Conservation (phyloP, 2,329 filamentous ascomycete genomes). For the Penicillium glabrum region DNA sequence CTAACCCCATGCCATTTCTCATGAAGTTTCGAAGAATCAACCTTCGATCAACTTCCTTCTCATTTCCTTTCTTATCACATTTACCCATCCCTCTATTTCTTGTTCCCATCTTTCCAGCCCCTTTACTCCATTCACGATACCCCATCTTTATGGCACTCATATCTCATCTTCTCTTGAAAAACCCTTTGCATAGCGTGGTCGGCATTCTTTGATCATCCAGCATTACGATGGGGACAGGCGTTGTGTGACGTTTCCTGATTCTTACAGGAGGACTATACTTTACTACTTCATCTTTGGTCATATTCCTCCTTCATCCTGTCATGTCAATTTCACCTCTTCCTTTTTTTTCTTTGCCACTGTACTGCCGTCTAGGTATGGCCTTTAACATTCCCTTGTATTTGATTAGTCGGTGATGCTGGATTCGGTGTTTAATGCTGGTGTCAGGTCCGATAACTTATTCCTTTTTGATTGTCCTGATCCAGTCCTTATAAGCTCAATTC, state of each 20-base stretch:
- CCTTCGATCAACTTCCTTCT: background rate
- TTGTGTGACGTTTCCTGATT: conserved; percentile 26
- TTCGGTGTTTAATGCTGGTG: conserved; percentile 4
- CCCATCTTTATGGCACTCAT: conserved; percentile 33
- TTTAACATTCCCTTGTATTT: conserved; percentile 4
- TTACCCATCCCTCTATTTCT: conserved; percentile 14
- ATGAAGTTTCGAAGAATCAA: background rate
- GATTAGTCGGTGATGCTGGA: background rate
- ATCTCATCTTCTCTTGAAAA: conserved; percentile 24
- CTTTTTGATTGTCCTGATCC: background rate
- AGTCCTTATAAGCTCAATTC: background rate
- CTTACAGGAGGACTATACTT: conserved; percentile 11
- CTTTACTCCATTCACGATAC: conserved; percentile 37
- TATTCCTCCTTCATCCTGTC: conserved; percentile 8
- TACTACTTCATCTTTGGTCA: background rate
- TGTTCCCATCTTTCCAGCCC: conserved; percentile 5
- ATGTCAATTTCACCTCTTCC: conserved; percentile 1
- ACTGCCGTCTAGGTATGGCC: background rate
- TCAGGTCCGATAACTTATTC: background rate
- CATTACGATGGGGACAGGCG: conserved; percentile 35
- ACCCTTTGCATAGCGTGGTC: conserved; percentile 43
- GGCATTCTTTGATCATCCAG: conserved; percentile 34
- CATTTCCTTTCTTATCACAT: conserved; percentile 9
- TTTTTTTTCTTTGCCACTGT: conserved; percentile 7
- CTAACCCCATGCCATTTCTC: background rate